Evolutionary conservation across 1,139 yeast species (phyloP).

Genomic region (Hyphopichia burtonii): DNA sequence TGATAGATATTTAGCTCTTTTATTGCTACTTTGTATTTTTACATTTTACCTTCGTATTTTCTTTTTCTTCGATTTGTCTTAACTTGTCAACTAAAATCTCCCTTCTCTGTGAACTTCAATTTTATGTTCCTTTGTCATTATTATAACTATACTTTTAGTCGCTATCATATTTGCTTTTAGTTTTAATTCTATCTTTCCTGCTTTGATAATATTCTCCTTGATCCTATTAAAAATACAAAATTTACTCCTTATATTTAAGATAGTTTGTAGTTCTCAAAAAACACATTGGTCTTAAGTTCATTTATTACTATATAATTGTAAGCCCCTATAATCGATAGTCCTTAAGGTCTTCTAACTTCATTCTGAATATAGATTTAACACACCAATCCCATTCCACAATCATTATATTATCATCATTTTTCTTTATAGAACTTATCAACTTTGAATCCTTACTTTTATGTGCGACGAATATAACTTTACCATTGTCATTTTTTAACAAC

Average conservation of each 20-base stretch:
- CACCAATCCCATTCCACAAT: constrained; percentile 73
- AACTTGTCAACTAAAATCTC: too few species aligned
- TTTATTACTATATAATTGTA: too few species aligned
- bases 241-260: too few species aligned
- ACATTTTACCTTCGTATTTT: not conserved
- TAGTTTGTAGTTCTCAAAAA: too few species aligned
- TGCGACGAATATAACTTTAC: constrained; percentile 27
- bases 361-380: constrained; percentile 55
- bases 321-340: constrained; percentile 16
- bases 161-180: not conserved
- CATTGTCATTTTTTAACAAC: constrained; percentile 16
- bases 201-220: not conserved
- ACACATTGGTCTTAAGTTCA: too few species aligned
- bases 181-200: not conserved
- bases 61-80: not conserved
- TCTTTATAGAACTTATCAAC: constrained; percentile 39
- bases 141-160: constrained; percentile 1
- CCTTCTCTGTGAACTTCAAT: not conserved
- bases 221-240: not conserved
- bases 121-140: not conserved
- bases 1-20: constrained; percentile 39
- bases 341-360: constrained; percentile 30
- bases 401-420: constrained; percentile 23
- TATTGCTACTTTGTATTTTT: not conserved
- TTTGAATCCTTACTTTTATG: constrained; percentile 46